Percentiles rank a stretch among this genome's conserved stretches.
Conservation (phyloP, 2,329 filamentous ascomycete genomes). For the Colletotrichum karsti region DNA sequence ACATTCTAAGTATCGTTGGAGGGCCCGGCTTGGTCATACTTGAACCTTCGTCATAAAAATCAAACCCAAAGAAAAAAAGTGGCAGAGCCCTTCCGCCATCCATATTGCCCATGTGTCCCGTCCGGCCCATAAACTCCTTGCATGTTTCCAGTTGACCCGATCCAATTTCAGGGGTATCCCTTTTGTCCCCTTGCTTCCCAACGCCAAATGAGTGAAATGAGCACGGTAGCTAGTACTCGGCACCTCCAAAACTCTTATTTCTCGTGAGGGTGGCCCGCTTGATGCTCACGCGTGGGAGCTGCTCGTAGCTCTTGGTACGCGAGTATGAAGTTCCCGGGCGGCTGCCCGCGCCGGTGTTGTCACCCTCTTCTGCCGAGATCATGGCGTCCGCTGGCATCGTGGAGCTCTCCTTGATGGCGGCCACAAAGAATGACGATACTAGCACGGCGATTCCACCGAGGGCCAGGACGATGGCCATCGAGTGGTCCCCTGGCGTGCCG, state of each 20-base stretch:
- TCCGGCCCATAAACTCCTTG: no score
- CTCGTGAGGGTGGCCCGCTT: conserved; percentile 56
- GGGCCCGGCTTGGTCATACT: neutral
- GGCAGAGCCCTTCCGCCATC: conserved; percentile 4
- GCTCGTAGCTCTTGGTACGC: conserved; percentile 51
- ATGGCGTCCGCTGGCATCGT: conserved; percentile 46
- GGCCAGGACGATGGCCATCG: conserved; percentile 85
- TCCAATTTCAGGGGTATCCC: neutral
- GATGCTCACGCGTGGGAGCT: conserved; percentile 50
- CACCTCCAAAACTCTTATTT: conserved; percentile 58
- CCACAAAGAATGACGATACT: conserved; percentile 77
- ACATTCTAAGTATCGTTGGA: conserved; percentile 12
- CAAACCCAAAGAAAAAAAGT: neutral
- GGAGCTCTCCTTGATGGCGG: conserved; percentile 70
- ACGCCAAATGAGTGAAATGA: conserved; percentile 24
- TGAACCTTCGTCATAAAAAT: neutral
- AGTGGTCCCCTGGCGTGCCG: conserved; percentile 84
- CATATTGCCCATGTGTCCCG: neutral
- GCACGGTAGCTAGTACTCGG: conserved; percentile 48
- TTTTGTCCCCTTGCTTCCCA: neutral
- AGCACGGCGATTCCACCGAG: conserved; percentile 84
- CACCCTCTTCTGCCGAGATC: conserved; percentile 52
- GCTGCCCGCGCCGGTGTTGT: conserved; percentile 33
- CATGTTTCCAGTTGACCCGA: conserved; percentile 1
- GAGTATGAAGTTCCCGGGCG: conserved; percentile 40